A percentile compares a stretch with the other conserved stretches of the same genome.
These are phyloP conservation scores for Paraphaeosphaeria sporulosa DNA, from an alignment of 2,329 filamentous ascomycete species.

Conservation along the genomic window DNA sequence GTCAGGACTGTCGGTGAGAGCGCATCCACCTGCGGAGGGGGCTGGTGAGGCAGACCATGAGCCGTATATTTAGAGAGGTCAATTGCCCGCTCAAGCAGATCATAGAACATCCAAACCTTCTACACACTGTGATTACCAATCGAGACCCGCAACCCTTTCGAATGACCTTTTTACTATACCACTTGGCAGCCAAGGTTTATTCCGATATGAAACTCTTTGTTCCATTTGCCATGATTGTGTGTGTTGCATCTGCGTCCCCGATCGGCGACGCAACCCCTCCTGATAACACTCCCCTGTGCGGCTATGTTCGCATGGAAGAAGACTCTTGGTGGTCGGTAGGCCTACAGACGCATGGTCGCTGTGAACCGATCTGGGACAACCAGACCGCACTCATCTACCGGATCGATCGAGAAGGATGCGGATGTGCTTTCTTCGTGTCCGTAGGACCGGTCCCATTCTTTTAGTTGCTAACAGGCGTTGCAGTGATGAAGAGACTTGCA, in stretches of 20 bases:
- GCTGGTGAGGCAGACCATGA: not conserved
- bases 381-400: conserved; percentile 9
- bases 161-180: not conserved
- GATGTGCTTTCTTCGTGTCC: conserved; percentile 13
- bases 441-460: not conserved
- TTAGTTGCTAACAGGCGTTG: not conserved
- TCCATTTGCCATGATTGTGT: not conserved
- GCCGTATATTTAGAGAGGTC: conserved; percentile 4
- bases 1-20: conserved; percentile 12
- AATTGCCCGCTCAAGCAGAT: not conserved
- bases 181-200: not conserved
- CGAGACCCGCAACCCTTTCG: not conserved
- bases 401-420: conserved; percentile 9
- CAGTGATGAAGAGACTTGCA: conserved; percentile 4
- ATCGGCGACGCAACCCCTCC: not conserved
- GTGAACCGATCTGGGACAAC: conserved; percentile 13
- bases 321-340: conserved; percentile 3
- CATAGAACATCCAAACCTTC: not conserved
- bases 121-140: not conserved
- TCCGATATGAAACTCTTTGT: conserved; percentile 5
- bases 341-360: conserved; percentile 7
- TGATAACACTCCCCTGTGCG: conserved; percentile 11
- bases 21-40: conserved; percentile 3
- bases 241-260: conserved; percentile 7
- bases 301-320: conserved; percentile 14